Conservation (phyloP, 352 stramenopile species). For the Pythium dissimile region DNA sequence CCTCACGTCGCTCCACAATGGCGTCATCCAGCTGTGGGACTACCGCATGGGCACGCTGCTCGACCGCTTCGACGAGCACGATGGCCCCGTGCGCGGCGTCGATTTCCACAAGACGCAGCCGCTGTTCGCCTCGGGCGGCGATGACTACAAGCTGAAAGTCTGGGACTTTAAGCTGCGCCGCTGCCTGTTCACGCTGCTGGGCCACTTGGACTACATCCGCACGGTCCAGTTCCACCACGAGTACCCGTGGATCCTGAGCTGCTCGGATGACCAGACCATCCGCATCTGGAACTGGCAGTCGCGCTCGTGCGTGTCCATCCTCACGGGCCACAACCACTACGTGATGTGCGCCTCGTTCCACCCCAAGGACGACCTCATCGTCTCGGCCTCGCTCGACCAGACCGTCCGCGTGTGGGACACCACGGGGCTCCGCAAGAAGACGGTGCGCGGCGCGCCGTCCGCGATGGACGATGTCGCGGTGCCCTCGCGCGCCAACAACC, state of each 20-base stretch:
- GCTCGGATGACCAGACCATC: conserved; percentile 99
- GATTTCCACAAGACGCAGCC: conserved; percentile 98
- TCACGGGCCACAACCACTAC: conserved; percentile 99
- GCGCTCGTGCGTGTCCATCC: conserved; percentile 97
- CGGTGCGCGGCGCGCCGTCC: conserved; percentile 88
- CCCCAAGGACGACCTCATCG: conserved; percentile 99
- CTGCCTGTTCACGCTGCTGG: conserved; percentile 98
- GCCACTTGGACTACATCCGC: conserved; percentile 99
- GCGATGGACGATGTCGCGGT: conserved; percentile 67
- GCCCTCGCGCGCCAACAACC: conserved; percentile 57
- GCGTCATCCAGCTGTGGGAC: conserved; percentile 97
- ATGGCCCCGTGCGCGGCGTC: conserved; percentile 97
- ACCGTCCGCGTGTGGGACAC: conserved; percentile 99
- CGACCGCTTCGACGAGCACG: conserved; percentile 99
- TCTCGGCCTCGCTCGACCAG: conserved; percentile 98
- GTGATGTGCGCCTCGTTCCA: conserved; percentile 99
- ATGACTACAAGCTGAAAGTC: conserved; percentile 99
- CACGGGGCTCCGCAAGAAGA: conserved; percentile 98
- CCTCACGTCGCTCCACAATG: conserved; percentile 99
- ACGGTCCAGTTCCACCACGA: conserved; percentile 99
- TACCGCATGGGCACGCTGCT: conserved; percentile 99
- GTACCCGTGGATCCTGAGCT: conserved; percentile 98
- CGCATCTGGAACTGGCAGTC: conserved; percentile 99
- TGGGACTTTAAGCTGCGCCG: conserved; percentile 99
- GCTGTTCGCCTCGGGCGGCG: conserved; percentile 97